Evolutionary conservation across 2,329 filamentous ascomycete genomes (phyloP), one percentile per base, ranked within the genome.

Genomic region (Fusarium guadeloupense): DNA sequence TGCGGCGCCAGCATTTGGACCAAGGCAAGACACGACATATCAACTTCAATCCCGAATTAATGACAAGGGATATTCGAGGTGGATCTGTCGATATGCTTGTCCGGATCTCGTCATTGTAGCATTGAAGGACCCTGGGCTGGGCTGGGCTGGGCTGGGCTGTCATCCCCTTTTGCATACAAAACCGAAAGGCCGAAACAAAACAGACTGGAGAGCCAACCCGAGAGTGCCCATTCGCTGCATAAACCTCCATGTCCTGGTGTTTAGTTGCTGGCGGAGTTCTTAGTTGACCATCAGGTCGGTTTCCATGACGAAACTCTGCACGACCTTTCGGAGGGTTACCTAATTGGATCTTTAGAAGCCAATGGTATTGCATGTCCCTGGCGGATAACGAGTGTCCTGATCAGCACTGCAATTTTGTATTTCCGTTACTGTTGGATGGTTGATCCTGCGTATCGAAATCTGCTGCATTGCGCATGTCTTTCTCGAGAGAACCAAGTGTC

Each of bases 371-470:
- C 30, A 33, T 35, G 42, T 43, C 23, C 23, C 35, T 64, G 50
- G 41, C 5, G 28, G 34, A 5, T 34, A 17, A 25, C 9, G 28
- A 55, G 20, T 30, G n/a, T n/a, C n/a, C 35, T 13, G 26, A 42
- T 48, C 58, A 40, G 53, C 44, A 48, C 38, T 61, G 44, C 30
- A 61, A 43, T 64, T 49, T 56, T 34, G 47, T n/a, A 31, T 62
- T 25, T 13, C 28, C 21, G 33, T 28, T 12, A 37, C 12, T 14
- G 17, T 37, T 21, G 20, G 16, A 37, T 43, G n/a, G 19, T 33
- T 42, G 25, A 13, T 26, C 26, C 38, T 26, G 47, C 42, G 34
- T 53, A 59, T 55, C 55, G 40, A 60, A 50, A 61, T 53, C 41
- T 41, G 12, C 28, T 31, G 23, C 17, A 58, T 23, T 42, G 58